These are phyloP conservation scores for Andrographis paniculata DNA, from an alignment of 305 asterid species.

Conservation along the genomic window DNA sequence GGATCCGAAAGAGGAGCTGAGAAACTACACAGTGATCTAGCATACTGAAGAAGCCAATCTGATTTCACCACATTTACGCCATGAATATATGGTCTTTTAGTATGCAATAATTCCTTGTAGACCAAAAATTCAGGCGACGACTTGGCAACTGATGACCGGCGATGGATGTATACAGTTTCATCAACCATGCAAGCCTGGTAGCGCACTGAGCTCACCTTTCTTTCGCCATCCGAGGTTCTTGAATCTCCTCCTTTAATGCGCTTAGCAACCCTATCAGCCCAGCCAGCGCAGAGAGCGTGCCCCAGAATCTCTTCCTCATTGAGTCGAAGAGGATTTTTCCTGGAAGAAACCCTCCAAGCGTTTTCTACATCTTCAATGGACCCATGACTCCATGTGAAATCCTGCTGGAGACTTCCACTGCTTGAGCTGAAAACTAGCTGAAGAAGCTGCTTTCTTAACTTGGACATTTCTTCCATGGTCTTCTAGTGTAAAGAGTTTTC, in stretches of 20 bases:
- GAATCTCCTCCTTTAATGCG: conserved; percentile 42
- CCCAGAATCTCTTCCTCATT: conserved; percentile 74
- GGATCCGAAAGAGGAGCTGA: conserved; percentile 75
- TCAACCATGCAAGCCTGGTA: conserved; percentile 70
- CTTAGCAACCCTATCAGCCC: conserved; percentile 86
- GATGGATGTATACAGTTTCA: conserved; percentile 65
- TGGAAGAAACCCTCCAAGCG: conserved; percentile 50
- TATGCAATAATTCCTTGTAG: conserved; percentile 55
- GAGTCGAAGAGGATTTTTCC: conserved; percentile 51
- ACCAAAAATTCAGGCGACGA: conserved; percentile 76
- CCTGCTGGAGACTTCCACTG: conserved; percentile 27
- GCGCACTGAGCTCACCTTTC: conserved; percentile 38
- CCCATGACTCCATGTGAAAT: conserved; percentile 69
- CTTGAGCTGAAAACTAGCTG: conserved; percentile 48
- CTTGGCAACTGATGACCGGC: conserved; percentile 58
- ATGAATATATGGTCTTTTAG: conserved; percentile 72
- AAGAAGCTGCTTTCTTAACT: conserved; percentile 82
- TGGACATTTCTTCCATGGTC: conserved; percentile 95
- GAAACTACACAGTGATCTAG: conserved; percentile 51
- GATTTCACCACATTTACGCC: conserved; percentile 73
- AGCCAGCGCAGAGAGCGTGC: conserved; percentile 84
- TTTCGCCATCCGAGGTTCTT: conserved; percentile 41
- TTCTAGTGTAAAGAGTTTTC: conserved; percentile 57
- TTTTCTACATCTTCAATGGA: conserved; percentile 47
- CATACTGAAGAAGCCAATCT: conserved; percentile 63